Evolutionary conservation across 176 grass and related monocot genomes (phyloP), one percentile per base, ranked within the genome.

Genomic region (Musa itinerans): DNA sequence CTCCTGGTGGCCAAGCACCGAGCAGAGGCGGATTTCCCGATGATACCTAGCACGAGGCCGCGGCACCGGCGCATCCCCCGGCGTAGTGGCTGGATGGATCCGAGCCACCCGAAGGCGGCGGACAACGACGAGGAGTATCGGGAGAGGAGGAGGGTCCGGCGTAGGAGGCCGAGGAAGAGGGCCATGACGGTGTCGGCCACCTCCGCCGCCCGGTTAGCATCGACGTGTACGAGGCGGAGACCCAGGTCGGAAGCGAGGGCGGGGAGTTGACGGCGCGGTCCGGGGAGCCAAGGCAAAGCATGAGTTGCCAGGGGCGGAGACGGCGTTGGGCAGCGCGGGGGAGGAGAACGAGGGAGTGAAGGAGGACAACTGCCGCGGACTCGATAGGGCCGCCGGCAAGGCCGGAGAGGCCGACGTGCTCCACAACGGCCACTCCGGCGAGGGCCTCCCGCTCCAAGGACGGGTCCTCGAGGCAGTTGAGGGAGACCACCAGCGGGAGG

Each of bases 121-220:
- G 89, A 89, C 62, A 50, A 74, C 71, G 71, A 74, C 1, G 93
- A 89, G 9, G 84, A 87, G 25, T 90, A 85, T 56, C 85, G 86
- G 20, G 94, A 93, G 9, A 97, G 86, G 0, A 97, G 85, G 74
- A 93, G 94, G 16, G 90, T 97, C 48, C 91, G 78, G 63, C 90
- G 88, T 21, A 97, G 82, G 71, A 97, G 87, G 6, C 88, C 88
- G 26, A 93, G 88, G 77, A 97, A 81, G 50, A 97, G 90, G 53
- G 94, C 94, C 94, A 93, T 97, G 77, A 97, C 88, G 53, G 88
- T 97, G 85, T 97, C 94, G 53, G 94, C 90, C 17, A 97, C 87
- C 90, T 97, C 94, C 84, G 91, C 90, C 11, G 90, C 87, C 23
- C 94, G 85, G 83, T 85, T 85, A 50, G 90, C 86, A 75, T 97